These are phyloP conservation scores for Gyromitra esculenta DNA, from an alignment of 2,329 filamentous ascomycete species.

Conservation along the genomic window DNA sequence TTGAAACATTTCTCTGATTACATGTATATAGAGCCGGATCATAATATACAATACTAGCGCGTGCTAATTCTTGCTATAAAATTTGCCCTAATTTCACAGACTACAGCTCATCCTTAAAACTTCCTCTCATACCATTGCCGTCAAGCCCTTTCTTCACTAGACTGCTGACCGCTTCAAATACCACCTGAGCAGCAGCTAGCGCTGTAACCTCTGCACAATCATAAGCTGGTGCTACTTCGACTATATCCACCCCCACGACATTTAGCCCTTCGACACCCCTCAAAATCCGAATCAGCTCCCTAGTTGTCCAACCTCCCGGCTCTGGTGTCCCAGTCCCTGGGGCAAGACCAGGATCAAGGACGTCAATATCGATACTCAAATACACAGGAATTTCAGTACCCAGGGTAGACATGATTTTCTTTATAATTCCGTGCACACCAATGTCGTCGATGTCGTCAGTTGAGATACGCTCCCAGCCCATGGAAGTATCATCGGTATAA, in stretches of 20 bases:
- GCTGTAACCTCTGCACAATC: conserved; percentile 86
- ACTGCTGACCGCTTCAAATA: conserved; percentile 83
- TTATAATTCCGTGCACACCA: conserved; percentile 77
- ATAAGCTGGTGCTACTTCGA: conserved; percentile 87
- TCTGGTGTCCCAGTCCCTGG: conserved; percentile 89
- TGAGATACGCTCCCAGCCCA: conserved; percentile 83
- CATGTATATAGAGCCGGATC: neutral
- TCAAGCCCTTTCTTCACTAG: conserved; percentile 71
- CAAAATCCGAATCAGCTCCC: conserved; percentile 85
- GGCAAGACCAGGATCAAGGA: conserved; percentile 73
- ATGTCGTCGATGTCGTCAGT: conserved; percentile 76
- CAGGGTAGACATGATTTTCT: conserved; percentile 72
- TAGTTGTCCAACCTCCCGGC: conserved; percentile 88
- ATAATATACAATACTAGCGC: neutral
- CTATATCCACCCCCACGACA: conserved; percentile 86
- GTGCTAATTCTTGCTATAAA: neutral
- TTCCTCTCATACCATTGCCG: conserved; percentile 57
- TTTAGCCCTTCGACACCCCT: conserved; percentile 84
- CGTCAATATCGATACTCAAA: conserved; percentile 81
- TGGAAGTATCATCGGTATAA: conserved; percentile 86
- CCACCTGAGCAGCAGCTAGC: conserved; percentile 82
- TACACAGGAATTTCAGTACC: conserved; percentile 74
- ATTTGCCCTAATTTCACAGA: neutral
- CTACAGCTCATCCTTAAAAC: conserved; percentile 43
- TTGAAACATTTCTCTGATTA: no score